Evolutionary conservation across 352 stramenopile species (phyloP).

Genomic region (Aphanomyces stellatus): DNA sequence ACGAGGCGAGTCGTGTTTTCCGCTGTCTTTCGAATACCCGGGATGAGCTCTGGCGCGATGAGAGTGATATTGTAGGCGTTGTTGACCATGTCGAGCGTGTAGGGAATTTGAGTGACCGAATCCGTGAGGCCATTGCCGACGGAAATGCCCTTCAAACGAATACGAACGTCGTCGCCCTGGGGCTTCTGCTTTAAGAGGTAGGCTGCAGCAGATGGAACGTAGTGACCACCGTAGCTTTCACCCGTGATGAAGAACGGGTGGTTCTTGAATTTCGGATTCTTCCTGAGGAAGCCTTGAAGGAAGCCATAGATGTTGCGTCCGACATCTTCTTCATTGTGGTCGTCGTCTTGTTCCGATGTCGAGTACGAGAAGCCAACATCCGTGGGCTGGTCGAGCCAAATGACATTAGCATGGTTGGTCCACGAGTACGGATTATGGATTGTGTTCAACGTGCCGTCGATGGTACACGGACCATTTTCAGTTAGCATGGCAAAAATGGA

Average conservation of each 20-base stretch:
- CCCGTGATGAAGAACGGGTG: conserved; percentile 58
- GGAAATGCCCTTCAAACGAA: conserved; percentile 70
- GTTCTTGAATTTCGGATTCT: conserved; percentile 37
- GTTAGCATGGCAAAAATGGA: conserved; percentile 50
- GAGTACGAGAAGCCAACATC: conserved; percentile 46
- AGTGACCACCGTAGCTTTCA: conserved; percentile 63
- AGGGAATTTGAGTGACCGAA: conserved; percentile 46
- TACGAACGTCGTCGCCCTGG: conserved; percentile 22
- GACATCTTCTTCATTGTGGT: conserved; percentile 42
- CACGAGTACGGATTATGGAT: conserved; percentile 46
- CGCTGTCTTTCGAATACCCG: conserved; percentile 32
- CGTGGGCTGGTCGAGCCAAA: conserved; percentile 63
- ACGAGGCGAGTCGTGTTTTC: conserved; percentile 36
- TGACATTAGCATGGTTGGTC: conserved; percentile 51
- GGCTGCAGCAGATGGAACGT: conserved; percentile 42
- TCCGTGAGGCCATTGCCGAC: conserved; percentile 76
- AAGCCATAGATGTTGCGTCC: conserved; percentile 62
- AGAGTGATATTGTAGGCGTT: conserved; percentile 66
- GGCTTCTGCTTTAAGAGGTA: conserved; percentile 41
- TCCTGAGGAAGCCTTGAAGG: conserved; percentile 51
- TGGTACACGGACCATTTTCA: conserved; percentile 56
- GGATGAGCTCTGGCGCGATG: conserved; percentile 30
- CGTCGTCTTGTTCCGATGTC: conserved; percentile 29
- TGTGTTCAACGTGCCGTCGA: conserved; percentile 33
- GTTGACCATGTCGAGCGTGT: conserved; percentile 71